A percentile compares a stretch with the other conserved stretches of the same genome.
phyloP scores from a whole-genome alignment of 2,329 filamentous ascomycete species.

The Xylaria polymorpha region DNA sequence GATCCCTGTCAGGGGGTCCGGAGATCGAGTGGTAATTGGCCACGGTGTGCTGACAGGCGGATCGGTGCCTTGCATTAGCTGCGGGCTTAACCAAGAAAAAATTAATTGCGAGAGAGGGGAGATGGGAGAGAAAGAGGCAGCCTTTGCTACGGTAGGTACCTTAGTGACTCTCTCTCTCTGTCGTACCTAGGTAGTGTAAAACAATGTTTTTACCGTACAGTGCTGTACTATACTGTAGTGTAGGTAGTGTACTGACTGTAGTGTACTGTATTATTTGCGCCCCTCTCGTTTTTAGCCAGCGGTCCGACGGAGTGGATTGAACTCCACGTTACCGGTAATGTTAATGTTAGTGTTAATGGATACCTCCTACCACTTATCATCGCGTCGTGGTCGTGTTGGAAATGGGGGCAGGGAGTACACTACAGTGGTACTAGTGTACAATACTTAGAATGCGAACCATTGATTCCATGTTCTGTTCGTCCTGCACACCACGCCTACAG shows the following conservation, averaged over 20 bases:
- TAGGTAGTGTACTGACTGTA: no score
- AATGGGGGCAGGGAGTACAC: background rate
- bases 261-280: background rate
- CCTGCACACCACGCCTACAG: background rate
- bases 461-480: background rate
- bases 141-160: background rate
- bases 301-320: constrained; percentile 20
- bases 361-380: no score
- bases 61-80: constrained; percentile 40
- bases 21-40: constrained; percentile 20
- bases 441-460: constrained; percentile 1
- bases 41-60: constrained; percentile 31
- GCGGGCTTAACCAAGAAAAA: constrained; percentile 24
- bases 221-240: no score
- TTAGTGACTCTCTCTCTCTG: background rate
- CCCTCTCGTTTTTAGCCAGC: constrained; percentile 27
- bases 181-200: background rate
- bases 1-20: constrained; percentile 19
- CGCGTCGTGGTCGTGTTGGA: background rate
- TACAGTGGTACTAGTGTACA: background rate
- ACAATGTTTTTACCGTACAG: background rate
- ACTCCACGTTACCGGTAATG: constrained; percentile 22
- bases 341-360: no score
- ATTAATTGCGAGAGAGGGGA: constrained; percentile 9
- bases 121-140: constrained; percentile 21